Conservation (phyloP, 805 yeast genomes). For the Kodamaea fukazawae region DNA sequence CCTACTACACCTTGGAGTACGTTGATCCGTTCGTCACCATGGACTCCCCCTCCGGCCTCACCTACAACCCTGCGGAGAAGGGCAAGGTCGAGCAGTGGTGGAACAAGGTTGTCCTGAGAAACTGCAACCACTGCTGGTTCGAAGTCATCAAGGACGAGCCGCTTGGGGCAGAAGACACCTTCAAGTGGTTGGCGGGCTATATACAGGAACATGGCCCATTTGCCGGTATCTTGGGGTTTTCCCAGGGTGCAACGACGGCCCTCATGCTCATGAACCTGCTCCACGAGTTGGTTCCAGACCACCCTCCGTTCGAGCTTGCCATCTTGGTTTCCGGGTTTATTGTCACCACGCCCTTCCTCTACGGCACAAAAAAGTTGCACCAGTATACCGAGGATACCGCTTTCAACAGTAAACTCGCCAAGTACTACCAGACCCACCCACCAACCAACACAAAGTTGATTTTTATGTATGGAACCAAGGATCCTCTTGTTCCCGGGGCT, state of each 20-base stretch:
- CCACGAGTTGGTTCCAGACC: constrained; percentile 19
- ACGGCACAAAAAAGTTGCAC: constrained; percentile 21
- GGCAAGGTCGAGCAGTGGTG: constrained; percentile 30
- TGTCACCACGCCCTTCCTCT: constrained; percentile 25
- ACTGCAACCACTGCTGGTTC: constrained; percentile 40
- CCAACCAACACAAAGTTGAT: constrained; percentile 21
- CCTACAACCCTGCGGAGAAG: constrained; percentile 25
- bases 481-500: constrained; percentile 33
- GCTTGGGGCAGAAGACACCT: constrained; percentile 28
- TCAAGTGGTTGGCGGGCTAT: constrained; percentile 24
- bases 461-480: constrained; percentile 31
- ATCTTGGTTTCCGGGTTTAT: constrained; percentile 36
- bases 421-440: constrained; percentile 18
- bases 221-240: constrained; percentile 41
- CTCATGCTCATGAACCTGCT: constrained; percentile 27
- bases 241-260: constrained; percentile 44
- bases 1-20: constrained; percentile 28
- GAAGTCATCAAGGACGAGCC: constrained; percentile 20
- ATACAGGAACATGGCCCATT: constrained; percentile 39
- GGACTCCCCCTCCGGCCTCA: constrained; percentile 22
- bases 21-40: constrained; percentile 33
- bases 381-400: constrained; percentile 20
- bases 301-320: constrained; percentile 27
- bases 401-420: constrained; percentile 18
- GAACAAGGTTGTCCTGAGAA: constrained; percentile 26